These are phyloP conservation scores for Lentinula edodes DNA, from an alignment of 768 basidiomycete genomes.

Conservation along the genomic window DNA sequence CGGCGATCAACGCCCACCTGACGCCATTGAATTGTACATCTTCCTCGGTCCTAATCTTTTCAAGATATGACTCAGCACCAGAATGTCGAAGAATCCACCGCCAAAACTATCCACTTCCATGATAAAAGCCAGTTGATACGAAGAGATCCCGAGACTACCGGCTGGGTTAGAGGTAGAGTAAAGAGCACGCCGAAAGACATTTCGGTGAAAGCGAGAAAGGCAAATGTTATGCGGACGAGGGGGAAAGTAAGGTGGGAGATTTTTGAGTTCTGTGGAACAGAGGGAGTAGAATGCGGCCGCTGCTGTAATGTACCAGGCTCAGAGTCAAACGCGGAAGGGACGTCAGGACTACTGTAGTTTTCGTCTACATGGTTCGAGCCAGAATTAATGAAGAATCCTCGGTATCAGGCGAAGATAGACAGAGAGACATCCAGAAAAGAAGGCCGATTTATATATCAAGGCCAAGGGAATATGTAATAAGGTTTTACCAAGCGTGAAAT, in stretches of 20 bases:
- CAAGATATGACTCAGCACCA: conserved; percentile 41
- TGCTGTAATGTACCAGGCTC: too few relatives aligned
- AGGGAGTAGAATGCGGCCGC: too few relatives aligned
- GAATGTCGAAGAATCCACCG: conserved; percentile 49
- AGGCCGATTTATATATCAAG: too few relatives aligned
- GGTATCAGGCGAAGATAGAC: too few relatives aligned
- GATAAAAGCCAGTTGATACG: conserved; percentile 44
- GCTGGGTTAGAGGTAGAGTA: conserved; percentile 41
- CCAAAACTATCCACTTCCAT: conserved; percentile 40
- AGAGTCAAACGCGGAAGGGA: too few relatives aligned
- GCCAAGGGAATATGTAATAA: too few relatives aligned
- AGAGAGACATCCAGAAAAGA: too few relatives aligned
- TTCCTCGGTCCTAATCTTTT: conserved; percentile 48
- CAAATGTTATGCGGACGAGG: conserved; percentile 7
- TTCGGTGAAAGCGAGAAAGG: conserved; percentile 22
- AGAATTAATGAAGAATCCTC: too few relatives aligned
- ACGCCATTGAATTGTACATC: conserved; percentile 25
- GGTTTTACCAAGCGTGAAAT: too few relatives aligned
- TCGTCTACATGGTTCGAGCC: too few relatives aligned
- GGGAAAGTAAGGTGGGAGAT: not conserved
- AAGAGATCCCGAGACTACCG: conserved; percentile 49
- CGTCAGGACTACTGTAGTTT: too few relatives aligned
- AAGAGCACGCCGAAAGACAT: conserved; percentile 19
- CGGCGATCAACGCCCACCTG: conserved; percentile 16
- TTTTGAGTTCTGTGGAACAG: too few relatives aligned